Evolutionary conservation across 2,329 filamentous ascomycete genomes (phyloP), one percentile per base, ranked within the genome.

Genomic region (Aciculosporium take): DNA sequence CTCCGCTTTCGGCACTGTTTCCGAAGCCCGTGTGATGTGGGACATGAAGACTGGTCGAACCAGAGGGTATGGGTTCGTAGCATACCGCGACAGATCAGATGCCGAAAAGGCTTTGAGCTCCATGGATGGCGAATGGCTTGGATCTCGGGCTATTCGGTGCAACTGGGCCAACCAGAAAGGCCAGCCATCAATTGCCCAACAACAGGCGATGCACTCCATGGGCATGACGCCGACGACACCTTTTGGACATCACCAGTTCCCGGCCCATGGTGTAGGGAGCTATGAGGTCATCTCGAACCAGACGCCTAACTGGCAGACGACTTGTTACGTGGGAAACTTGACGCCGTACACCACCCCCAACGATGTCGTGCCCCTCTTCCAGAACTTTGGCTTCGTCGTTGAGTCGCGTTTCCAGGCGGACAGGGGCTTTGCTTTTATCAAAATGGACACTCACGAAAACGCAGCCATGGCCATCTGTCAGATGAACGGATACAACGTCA

Each of bases 81-180:
- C 91, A 38, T 98, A 94, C 74, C 84, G 89, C 48, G 91, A 98
- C 48, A 85, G 89, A 48, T 68, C 76, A 28, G 91, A 98, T 56
- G 91, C 91, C 23, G 91, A 98, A 62, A 94, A 95, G 66, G 89
- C 91, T 2, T 65, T 98, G 56, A 94, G 82, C 66, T 87, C 87
- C 48, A 98, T 98, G 91, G 91, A 98, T 56, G 91, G 91, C 48
- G 91, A 98, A 67, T 98, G 91, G 91, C 80, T 98, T 39, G 91
- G 91, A 41, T 96, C 91, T 54, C 84, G 91, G 49, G 91, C 91
- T 31, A 98, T 98, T 58, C 88, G 91, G 53, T 96, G 89, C 75
- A 98, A 98, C 71, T 98, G 91, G 91, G 91, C 91, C 46, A 98
- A 98, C 68, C 91, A 98, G 60, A 98, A 98, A 71, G 91, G 91